A percentile compares a stretch with the other conserved stretches of the same genome.
Evolutionary conservation across 306 rosid species (phyloP).

Genomic region (Mimosa bimucronata): DNA sequence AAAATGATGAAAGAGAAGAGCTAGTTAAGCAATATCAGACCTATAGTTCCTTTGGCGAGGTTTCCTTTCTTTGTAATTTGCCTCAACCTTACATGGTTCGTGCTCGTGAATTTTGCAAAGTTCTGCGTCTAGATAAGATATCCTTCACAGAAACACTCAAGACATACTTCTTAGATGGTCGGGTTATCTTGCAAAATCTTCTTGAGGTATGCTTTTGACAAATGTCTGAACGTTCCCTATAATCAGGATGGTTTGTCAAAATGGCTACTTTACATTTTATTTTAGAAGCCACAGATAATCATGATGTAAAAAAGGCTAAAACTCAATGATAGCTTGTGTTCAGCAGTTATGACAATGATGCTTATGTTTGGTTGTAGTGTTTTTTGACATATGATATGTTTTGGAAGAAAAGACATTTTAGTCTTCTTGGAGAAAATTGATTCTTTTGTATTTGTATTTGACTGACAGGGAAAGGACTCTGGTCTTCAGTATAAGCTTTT

Average conservation of each 20-base stretch:
- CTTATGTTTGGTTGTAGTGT: constrained; percentile 2
- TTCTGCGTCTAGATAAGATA: constrained; percentile 55
- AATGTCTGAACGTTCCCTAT: background rate
- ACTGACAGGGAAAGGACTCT: constrained; percentile 47
- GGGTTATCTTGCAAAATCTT: constrained; percentile 50
- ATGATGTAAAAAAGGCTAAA: background rate
- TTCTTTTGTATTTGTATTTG: constrained; percentile 5
- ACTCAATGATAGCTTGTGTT: constrained; percentile 6
- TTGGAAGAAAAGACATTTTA: background rate
- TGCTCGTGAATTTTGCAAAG: constrained; percentile 48
- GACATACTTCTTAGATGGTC: constrained; percentile 52
- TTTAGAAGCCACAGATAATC: background rate
- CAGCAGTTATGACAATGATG: background rate
- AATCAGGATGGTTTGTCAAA: background rate
- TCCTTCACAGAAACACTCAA: constrained; percentile 50
- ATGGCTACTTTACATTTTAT: background rate
- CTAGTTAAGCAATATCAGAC: constrained; percentile 32
- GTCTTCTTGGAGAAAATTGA: background rate
- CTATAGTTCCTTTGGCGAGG: constrained; percentile 53
- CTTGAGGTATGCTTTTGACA: constrained; percentile 47
- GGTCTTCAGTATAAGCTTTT: constrained; percentile 46
- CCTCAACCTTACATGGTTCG: constrained; percentile 48
- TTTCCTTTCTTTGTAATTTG: constrained; percentile 57
- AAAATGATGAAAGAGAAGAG: constrained; percentile 44
- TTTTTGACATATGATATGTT: background rate